A percentile compares a stretch with the other conserved stretches of the same genome.
Evolutionary conservation across 1,139 yeast species (phyloP).

Genomic region (Hyphopichia fennica): DNA sequence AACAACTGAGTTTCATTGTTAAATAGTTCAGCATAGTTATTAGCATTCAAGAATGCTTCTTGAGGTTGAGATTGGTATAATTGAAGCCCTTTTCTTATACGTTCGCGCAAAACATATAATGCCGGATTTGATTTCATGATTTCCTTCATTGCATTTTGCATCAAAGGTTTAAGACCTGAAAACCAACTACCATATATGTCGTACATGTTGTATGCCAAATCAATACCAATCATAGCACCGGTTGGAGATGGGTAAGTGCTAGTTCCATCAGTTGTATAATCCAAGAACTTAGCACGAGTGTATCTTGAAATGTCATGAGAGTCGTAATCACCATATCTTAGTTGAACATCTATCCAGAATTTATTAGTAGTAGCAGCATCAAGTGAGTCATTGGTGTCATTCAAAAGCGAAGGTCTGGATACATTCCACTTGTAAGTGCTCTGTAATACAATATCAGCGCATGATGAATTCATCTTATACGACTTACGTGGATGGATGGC

Average conservation of each 20-base stretch:
- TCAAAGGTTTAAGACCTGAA: conserved; percentile 85
- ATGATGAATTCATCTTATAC: conserved; percentile 93
- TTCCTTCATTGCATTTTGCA: conserved; percentile 90
- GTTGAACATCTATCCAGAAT: conserved; percentile 94
- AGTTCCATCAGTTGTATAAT: conserved; percentile 85
- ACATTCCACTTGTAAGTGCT: conserved; percentile 85
- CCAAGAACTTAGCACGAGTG: conserved; percentile 88
- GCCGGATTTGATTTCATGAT: conserved; percentile 97
- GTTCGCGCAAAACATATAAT: conserved; percentile 82
- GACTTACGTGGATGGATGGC: conserved; percentile 97
- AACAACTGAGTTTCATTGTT: conserved; percentile 80
- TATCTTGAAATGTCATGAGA: conserved; percentile 95
- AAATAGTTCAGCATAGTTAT: conserved; percentile 87
- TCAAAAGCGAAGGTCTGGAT: conserved; percentile 76
- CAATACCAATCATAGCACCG: conserved; percentile 88
- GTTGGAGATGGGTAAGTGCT: conserved; percentile 92
- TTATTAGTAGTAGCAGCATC: conserved; percentile 61
- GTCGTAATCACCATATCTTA: conserved; percentile 96
- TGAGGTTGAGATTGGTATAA: conserved; percentile 92
- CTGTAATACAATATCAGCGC: conserved; percentile 83
- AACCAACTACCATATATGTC: conserved; percentile 98
- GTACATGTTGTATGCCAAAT: conserved; percentile 92
- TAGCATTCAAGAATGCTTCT: conserved; percentile 86
- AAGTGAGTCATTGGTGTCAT: conserved; percentile 56
- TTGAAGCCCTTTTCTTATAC: conserved; percentile 92